Evolutionary conservation across 129 eudicot genomes (phyloP).

Genomic region (Chrysanthemum makinoi): DNA sequence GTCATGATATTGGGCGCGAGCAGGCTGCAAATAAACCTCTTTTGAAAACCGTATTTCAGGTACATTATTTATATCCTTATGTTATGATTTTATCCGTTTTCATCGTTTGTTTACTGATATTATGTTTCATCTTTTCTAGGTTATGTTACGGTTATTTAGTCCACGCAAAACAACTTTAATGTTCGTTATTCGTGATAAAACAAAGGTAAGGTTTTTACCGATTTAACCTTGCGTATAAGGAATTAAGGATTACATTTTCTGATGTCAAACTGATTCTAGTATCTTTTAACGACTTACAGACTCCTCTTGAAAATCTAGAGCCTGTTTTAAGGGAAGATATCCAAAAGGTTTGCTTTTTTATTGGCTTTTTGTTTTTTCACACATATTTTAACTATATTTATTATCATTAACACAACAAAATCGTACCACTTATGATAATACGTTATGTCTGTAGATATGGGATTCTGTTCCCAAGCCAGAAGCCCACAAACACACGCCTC

Average conservation of each 20-base stretch:
- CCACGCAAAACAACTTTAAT: constrained; percentile 98
- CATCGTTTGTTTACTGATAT: not conserved
- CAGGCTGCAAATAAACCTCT: constrained; percentile 98
- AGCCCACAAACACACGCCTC: constrained; percentile 90
- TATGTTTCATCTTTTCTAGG: constrained; percentile 45
- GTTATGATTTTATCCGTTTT: not conserved
- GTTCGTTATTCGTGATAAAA: constrained; percentile 98
- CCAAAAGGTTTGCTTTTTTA: constrained; percentile 57
- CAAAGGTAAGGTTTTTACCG: constrained; percentile 55
- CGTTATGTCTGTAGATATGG: constrained; percentile 65
- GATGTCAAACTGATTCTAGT: constrained; percentile 7
- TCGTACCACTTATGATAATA: not conserved
- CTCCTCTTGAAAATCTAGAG: constrained; percentile 91
- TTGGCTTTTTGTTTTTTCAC: not conserved
- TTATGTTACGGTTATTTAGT: constrained; percentile 96
- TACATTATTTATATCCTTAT: constrained; percentile 4
- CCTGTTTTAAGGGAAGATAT: constrained; percentile 94
- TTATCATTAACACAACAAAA: not conserved
- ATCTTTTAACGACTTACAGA: constrained; percentile 44
- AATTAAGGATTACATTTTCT: constrained; percentile 10
- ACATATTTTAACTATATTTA: too few species aligned
- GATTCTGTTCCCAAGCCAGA: constrained; percentile 97
- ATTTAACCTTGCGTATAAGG: not conserved
- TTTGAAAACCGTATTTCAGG: constrained; percentile 91
- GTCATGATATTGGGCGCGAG: constrained; percentile 94